Percentiles rank a stretch among this genome's conserved stretches.
Evolutionary conservation across 495 filamentous ascomycete genomes (phyloP).

Genomic region (Lasiosphaeriaceae sp.): DNA sequence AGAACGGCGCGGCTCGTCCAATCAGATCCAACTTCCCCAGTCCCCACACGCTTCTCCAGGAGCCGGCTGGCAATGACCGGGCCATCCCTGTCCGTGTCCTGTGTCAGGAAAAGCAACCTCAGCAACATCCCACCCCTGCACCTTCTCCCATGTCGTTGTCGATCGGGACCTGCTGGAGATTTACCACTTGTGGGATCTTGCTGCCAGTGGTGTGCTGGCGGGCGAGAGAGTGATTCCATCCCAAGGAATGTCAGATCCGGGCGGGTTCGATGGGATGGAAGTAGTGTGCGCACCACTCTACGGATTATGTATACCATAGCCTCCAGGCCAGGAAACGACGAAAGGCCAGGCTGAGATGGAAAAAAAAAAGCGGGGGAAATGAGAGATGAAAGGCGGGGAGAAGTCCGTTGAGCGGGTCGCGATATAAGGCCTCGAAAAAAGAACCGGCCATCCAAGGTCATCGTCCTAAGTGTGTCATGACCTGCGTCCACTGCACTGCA

Average conservation of each 20-base stretch:
- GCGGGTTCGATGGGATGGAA: no score
- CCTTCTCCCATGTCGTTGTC: not conserved
- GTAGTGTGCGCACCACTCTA: no score
- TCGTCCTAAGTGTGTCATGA: not conserved
- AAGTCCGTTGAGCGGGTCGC: not conserved
- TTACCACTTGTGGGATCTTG: no score
- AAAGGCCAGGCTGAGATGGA: not conserved
- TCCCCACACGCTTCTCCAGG: slow-evolving; percentile 12
- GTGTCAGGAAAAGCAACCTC: slow-evolving; percentile 6
- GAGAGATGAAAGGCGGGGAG: not conserved
- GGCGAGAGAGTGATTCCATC: no score
- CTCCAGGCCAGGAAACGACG: not conserved
- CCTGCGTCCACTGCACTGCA: not conserved
- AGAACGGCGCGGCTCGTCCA: slow-evolving; percentile 2
- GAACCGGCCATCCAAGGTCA: no score
- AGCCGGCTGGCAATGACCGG: not conserved
- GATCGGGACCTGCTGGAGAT: not conserved
- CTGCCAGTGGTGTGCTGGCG: no score
- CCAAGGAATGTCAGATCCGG: no score
- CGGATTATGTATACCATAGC: no score
- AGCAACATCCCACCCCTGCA: not conserved
- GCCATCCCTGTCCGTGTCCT: slow-evolving; percentile 4
- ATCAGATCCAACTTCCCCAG: slow-evolving; percentile 5
- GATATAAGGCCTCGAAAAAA: not conserved
- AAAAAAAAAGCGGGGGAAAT: not conserved